Conservation (phyloP, 2,329 filamentous ascomycete genomes). For the Cladophialophora yegresii region DNA sequence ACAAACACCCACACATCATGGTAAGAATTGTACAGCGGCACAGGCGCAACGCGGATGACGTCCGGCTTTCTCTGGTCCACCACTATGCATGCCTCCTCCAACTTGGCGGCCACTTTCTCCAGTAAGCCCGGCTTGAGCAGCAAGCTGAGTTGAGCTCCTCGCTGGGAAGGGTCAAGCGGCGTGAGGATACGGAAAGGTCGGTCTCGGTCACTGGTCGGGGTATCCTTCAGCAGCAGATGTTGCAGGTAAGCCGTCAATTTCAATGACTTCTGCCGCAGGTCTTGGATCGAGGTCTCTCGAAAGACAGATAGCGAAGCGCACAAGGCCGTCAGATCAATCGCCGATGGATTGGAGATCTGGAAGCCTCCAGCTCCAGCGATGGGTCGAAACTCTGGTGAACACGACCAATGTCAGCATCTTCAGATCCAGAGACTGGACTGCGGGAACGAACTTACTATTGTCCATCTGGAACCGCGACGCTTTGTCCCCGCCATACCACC, state of each 20-base stretch:
- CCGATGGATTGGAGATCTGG: constrained; percentile 79
- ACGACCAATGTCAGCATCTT: constrained; percentile 30
- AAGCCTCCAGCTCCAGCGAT: constrained; percentile 76
- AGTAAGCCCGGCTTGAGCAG: constrained; percentile 68
- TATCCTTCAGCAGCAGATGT: constrained; percentile 56
- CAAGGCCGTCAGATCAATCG: constrained; percentile 74
- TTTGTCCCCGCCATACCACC: constrained; percentile 88
- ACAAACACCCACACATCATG: constrained; percentile 6
- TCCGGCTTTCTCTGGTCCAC: constrained; percentile 83
- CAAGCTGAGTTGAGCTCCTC: constrained; percentile 78
- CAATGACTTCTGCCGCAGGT: constrained; percentile 70
- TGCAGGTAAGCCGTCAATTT: constrained; percentile 77
- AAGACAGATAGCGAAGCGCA: constrained; percentile 73
- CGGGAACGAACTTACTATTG: constrained; percentile 52
- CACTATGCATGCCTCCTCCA: constrained; percentile 70
- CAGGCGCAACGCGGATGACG: constrained; percentile 80
- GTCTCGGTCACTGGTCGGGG: constrained; percentile 32
- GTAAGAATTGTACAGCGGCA: constrained; percentile 65
- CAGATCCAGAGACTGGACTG: too few species aligned
- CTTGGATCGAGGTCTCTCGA: constrained; percentile 66
- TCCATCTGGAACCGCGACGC: constrained; percentile 77
- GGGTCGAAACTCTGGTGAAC: constrained; percentile 64
- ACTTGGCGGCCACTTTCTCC: constrained; percentile 62
- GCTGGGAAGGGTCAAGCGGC: constrained; percentile 64
- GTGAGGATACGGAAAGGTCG: constrained; percentile 66